Conservation (phyloP, 306 rosid species). For the Coriaria nepalensis region DNA sequence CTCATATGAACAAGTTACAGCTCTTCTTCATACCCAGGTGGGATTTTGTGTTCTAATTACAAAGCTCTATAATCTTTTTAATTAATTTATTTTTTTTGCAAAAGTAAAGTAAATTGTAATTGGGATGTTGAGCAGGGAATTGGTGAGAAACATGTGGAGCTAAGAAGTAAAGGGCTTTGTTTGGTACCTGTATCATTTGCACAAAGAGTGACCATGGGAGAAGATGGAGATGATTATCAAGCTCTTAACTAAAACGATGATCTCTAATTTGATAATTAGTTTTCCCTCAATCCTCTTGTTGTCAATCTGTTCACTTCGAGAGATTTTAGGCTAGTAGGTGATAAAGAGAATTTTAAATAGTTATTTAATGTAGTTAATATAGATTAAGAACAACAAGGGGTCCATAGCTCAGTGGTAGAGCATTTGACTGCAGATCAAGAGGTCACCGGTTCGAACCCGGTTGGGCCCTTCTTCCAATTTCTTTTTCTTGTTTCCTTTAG, state of each 20-base stretch:
- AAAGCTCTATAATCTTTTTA: not conserved
- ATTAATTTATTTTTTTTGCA: not conserved
- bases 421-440: conserved; percentile 77
- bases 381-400: no score
- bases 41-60: not conserved
- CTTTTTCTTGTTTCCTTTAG: not conserved
- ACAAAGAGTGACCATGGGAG: conserved; percentile 18
- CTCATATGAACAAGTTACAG: conserved; percentile 14
- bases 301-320: no score
- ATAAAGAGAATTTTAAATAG: no score
- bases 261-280: conserved; percentile 1
- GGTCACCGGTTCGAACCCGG: no score
- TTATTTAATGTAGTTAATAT: no score
- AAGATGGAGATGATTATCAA: conserved; percentile 6
- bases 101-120: not conserved
- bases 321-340: no score
- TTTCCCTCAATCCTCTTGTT: no score
- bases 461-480: conserved; percentile 37
- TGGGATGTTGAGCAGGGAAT: conserved; percentile 12
- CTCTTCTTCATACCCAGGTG: conserved; percentile 21
- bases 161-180: conserved; percentile 36
- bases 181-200: conserved; percentile 28
- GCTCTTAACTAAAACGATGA: not conserved
- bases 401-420: conserved; percentile 89
- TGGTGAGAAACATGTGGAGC: conserved; percentile 15